Evolutionary conservation across 192 early-diverging fungal species (phyloP), one percentile per base, ranked within the genome.

Genomic region (Thamnidium elegans): DNA sequence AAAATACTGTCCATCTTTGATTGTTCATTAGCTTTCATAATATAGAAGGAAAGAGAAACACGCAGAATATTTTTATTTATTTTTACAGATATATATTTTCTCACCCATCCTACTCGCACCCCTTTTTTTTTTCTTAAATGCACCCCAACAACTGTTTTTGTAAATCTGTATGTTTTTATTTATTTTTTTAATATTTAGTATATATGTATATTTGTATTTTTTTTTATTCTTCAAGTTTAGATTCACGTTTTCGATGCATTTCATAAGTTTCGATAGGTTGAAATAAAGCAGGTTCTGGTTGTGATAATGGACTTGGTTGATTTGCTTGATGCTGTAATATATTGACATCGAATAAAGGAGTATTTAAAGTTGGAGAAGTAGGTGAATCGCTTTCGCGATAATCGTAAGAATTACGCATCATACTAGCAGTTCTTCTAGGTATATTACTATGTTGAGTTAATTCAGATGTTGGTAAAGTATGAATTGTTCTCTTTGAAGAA

Each of bases 191-290:
- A 7, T 13, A 10, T 30, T 54, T 10, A 19, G 36, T 36, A n/a
- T 19, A 58, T 58, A n/a, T n/a, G 36, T 58, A 39, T 42, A 36
- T 59, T 17, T 43, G 19, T 43, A 3, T 20, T 43, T 59, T 39
- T 39, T 42, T 45, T 39, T 59, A 43, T 21, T 63, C 47, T 63
- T 63, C 61, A 42, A 51, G 61, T 51, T 63, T 63, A 50, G 61
- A 63, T 31, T 51, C 61, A 63, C 61, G 61, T 51, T 50, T n/a
- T 63, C 61, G 47, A 50, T 51, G 32, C 48, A 63, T 51, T 51
- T 63, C 61, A 50, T 36, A 51, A 17, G 61, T 51, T 42, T 63
- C 61, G 20, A 39, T 30, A 11, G 60, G 60, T 50, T 26, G 47
- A 52, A 32, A 47, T 15, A 45, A 23, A 13, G 36, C 43, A 45